Conservation (phyloP, 129 eudicot genomes). For the Mikania micrantha region DNA sequence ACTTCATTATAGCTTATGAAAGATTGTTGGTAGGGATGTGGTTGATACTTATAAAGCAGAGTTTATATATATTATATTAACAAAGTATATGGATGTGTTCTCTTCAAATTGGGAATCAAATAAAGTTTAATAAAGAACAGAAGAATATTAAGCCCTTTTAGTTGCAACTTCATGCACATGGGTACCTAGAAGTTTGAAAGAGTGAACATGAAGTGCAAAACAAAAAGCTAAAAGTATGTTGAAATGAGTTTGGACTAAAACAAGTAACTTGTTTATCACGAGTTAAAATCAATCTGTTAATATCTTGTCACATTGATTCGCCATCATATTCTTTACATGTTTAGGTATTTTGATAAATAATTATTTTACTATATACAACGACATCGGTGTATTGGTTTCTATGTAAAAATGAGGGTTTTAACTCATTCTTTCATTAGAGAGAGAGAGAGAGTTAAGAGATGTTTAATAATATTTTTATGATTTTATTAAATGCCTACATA, state of each 20-base stretch:
- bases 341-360: background rate
- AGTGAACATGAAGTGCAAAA: background rate
- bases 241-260: background rate
- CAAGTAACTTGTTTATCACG: background rate
- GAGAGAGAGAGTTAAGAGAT: too few relatives aligned
- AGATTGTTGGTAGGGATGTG: conserved; percentile 5
- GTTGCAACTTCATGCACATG: conserved; percentile 17
- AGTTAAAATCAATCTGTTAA: background rate
- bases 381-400: too few relatives aligned
- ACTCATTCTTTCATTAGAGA: too few relatives aligned
- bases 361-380: background rate
- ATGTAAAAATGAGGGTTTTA: too few relatives aligned
- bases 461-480: too few relatives aligned
- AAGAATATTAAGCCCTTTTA: conserved; percentile 9
- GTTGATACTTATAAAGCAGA: background rate
- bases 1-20: conserved; percentile 13
- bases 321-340: background rate
- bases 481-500: too few relatives aligned
- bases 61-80: background rate
- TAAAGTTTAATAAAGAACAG: conserved; percentile 17
- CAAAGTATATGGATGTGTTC: conserved; percentile 12
- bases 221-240: background rate
- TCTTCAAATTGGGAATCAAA: conserved; percentile 12
- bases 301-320: background rate
- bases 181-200: background rate